Conservation (phyloP, 2,329 filamentous ascomycete genomes). For the Aspergillus sp. region DNA sequence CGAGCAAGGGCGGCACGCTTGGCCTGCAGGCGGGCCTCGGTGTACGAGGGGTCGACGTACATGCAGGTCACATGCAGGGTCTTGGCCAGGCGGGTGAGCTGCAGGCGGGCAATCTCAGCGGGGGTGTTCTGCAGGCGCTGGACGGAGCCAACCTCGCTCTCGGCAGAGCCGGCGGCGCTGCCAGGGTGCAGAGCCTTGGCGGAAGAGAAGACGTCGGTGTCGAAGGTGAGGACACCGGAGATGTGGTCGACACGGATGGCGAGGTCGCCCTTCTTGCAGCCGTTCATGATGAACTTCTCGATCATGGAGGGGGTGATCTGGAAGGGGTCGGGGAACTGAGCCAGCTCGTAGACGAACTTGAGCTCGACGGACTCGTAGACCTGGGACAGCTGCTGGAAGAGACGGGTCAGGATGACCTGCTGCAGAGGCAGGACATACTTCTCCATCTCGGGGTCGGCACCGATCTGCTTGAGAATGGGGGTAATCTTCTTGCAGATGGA, state of each 20-base stretch:
- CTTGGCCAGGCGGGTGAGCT: slow-evolving; percentile 88
- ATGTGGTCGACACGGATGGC: slow-evolving; percentile 96
- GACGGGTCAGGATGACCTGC: slow-evolving; percentile 95
- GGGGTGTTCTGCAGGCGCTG: slow-evolving; percentile 97
- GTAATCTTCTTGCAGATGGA: slow-evolving; percentile 99
- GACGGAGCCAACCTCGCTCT: slow-evolving; percentile 78
- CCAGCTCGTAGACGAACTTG: slow-evolving; percentile 87
- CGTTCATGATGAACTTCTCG: slow-evolving; percentile 99
- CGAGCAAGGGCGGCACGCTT: slow-evolving; percentile 78
- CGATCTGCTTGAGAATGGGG: slow-evolving; percentile 90
- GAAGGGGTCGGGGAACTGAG: slow-evolving; percentile 94
- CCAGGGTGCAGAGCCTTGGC: slow-evolving; percentile 88
- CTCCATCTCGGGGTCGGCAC: slow-evolving; percentile 91
- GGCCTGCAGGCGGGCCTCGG: slow-evolving; percentile 74
- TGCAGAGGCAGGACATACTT: slow-evolving; percentile 94
- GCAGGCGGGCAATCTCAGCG: slow-evolving; percentile 93
- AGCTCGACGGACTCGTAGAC: slow-evolving; percentile 98
- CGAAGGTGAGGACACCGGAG: slow-evolving; percentile 92
- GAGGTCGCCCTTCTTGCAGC: slow-evolving; percentile 98
- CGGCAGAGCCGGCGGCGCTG: slow-evolving; percentile 81
- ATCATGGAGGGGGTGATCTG: slow-evolving; percentile 87
- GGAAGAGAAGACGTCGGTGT: slow-evolving; percentile 97
- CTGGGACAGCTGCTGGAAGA: slow-evolving; percentile 98
- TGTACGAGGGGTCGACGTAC: slow-evolving; percentile 90
- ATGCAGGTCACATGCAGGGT: slow-evolving; percentile 90